Base-by-base conservation (phyloP, 805 yeast genomes). In the Candida corydali region DNA sequence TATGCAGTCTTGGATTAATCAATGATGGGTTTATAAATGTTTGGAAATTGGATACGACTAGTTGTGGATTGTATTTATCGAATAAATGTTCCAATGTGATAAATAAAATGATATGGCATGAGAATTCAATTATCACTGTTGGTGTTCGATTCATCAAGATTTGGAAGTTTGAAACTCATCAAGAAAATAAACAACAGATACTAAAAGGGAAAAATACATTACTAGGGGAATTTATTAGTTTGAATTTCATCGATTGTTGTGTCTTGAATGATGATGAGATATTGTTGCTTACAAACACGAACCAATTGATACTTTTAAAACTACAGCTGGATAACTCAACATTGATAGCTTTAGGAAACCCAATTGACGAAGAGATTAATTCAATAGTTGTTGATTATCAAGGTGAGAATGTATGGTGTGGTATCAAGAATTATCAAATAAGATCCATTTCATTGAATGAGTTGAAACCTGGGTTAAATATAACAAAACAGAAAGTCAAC, bases 1-100 rank as follows among this genome's bases (percentile, higher is more conserved):
- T 83, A 23, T 73, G 82, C 23, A 78, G 86, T 8, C 55, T 82
- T 32, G 91, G 91, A 0, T 59, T 75, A n/a, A 61, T 78, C 3
- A 80, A 78, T 45, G 93, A 83, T 52, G 87, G 89, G 1, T 80
- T 69, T 39, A 49, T 83, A 9, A 73, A 76, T 45, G 55, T 84
- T 7, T 83, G 91, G 89, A 64, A 55, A 32, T 49, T 73, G 10
- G 42, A 44, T 4, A 26, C 37, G 0, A 31, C 26, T 17, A 4
- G 23, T 14, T 45, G 54, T 5, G 49, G 50, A 4, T 60, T 76
- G 20, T 51, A 57, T 15, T 75, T 79, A 0, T 71, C 78, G 25
- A 82, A 82, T 55, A 69, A 76, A 47, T 82, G 88, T 51, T 75
- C 83, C 1, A 72, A 84, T 0, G 63, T 69, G 8, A 69, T 83